Conservation (phyloP, 177 flowering plant species). For the Vitis hybrid region DNA sequence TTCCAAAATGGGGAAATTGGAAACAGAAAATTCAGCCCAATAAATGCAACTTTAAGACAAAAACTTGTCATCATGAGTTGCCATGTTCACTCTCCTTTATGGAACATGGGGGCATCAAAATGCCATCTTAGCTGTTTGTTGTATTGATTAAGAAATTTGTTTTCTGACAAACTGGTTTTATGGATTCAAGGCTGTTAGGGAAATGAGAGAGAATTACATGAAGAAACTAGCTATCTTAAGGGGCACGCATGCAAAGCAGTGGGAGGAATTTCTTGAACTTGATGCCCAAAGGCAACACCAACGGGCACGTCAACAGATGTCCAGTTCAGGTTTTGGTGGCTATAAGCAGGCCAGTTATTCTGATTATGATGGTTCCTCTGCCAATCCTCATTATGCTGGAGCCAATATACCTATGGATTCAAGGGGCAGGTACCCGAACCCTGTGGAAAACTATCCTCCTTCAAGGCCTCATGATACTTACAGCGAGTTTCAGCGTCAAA, state of each 20-base stretch:
- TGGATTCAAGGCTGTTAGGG: slow-evolving; percentile 60
- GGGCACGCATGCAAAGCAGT: slow-evolving; percentile 69
- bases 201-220: slow-evolving; percentile 72
- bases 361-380: slow-evolving; percentile 52
- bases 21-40: no score
- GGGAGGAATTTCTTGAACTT: slow-evolving; percentile 87
- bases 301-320: slow-evolving; percentile 44
- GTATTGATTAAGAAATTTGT: not conserved
- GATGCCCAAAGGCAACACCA: slow-evolving; percentile 66
- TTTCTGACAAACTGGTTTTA: slow-evolving; percentile 17
- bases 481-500: slow-evolving; percentile 71
- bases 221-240: slow-evolving; percentile 63
- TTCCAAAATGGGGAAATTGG: no score
- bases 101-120: not conserved
- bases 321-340: slow-evolving; percentile 52
- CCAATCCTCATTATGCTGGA: slow-evolving; percentile 49
- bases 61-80: not conserved
- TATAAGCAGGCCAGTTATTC: slow-evolving; percentile 55
- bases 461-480: slow-evolving; percentile 59
- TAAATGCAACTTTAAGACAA: not conserved
- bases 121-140: not conserved
- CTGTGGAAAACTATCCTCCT: slow-evolving; percentile 51
- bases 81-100: not conserved
- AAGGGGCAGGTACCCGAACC: slow-evolving; percentile 56
- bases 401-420: slow-evolving; percentile 48